A percentile compares a stretch with the other conserved stretches of the same genome.
Evolutionary conservation across 148 eudicot species (phyloP).

Genomic region (Mesembryanthemum crystallinum): DNA sequence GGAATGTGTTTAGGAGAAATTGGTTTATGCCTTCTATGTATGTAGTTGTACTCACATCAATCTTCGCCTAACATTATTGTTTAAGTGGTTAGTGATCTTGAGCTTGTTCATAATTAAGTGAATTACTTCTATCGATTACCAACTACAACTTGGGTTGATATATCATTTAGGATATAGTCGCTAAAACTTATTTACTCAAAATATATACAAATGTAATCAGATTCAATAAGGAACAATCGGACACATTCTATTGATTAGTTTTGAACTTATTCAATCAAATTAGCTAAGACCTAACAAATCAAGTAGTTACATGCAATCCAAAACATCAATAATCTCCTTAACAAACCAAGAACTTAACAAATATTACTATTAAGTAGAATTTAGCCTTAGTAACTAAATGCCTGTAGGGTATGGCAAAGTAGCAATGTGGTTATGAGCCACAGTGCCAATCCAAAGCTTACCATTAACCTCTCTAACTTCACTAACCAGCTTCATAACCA

Average conservation of each 20-base stretch:
- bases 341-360: not conserved
- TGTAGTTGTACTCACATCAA: too few relatives aligned
- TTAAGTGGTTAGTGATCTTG: too few relatives aligned
- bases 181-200: too few relatives aligned
- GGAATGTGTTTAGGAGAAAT: not conserved
- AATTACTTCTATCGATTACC: too few relatives aligned
- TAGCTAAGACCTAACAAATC: slow-evolving; percentile 17
- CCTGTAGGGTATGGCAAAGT: slow-evolving; percentile 61
- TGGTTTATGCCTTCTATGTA: too few relatives aligned
- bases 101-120: too few relatives aligned
- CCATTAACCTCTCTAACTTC: slow-evolving; percentile 83
- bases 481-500: slow-evolving; percentile 84
- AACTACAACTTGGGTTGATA: too few relatives aligned
- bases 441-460: slow-evolving; percentile 93
- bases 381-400: not conserved
- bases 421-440: slow-evolving; percentile 97
- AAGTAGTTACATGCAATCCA: slow-evolving; percentile 15
- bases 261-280: slow-evolving; percentile 17
- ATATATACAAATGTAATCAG: too few relatives aligned
- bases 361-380: not conserved
- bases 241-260: not conserved
- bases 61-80: too few relatives aligned
- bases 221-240: not conserved
- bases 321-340: slow-evolving; percentile 9
- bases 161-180: too few relatives aligned